Base-by-base conservation (phyloP, 345 rosid species). In the Bretschneidera sinensis region DNA sequence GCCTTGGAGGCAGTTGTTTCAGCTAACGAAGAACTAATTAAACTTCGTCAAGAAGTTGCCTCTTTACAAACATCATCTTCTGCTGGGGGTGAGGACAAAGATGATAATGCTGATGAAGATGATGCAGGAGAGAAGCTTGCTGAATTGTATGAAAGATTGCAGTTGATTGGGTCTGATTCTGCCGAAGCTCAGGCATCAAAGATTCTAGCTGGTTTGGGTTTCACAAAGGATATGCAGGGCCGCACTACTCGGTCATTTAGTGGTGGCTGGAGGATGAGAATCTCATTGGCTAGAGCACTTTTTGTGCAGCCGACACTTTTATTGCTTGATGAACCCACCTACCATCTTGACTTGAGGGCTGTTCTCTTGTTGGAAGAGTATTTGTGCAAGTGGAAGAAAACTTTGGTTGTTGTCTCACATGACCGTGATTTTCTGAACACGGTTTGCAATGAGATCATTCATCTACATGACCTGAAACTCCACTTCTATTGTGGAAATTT, bases 211-310 rank as follows among this genome's bases (percentile, higher is more conserved):
- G 92, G 92, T 39, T 64, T 86, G 69, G 89, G 92, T 54, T 81
- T 86, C 66, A 83, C 83, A 51, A 86, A 81, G 74, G 81, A 78
- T 4, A 86, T 83, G 92, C 89, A 83, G 56, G 79, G 63, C 43
- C 85, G 85, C 28, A 73, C 85, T 6, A 86, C 92, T 4, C 59
- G 28, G 55, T 83, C 85, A 21, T 86, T 86, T 69, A 83, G 89
- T 63, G 92, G 89, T 68, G 92, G 92, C 23, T 86, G 89, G 92
- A 81, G 92, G 77, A 86, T 86, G 92, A 76, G 92, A 63, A 83
- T 86, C 63, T 83, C 92, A 13, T 62, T 86, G 55, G 92, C 89
- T 5, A 71, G 92, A 68, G 92, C 92, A 24, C 89, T 86, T 58
- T 86, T 86, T 64, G 76, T 86, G 66, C 89, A 83, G 60, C 92